A percentile compares a stretch with the other conserved stretches of the same genome.
Conservation (phyloP, 2,329 filamentous ascomycete genomes). For the Xylaria sp. region DNA sequence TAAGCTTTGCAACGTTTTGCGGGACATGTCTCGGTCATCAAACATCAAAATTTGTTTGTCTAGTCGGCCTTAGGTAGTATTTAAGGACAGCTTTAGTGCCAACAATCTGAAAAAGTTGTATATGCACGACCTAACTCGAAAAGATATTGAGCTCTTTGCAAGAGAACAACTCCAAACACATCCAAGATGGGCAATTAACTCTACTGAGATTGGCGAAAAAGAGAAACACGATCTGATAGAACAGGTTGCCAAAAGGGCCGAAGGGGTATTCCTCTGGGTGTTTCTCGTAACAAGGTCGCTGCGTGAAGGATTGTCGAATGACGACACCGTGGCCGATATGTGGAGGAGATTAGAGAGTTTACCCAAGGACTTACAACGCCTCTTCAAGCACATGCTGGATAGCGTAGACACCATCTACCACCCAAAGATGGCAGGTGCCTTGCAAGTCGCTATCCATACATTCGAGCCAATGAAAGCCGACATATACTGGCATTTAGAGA, state of each 20-base stretch:
- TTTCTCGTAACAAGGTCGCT: constrained; percentile 1
- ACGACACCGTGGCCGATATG: constrained; percentile 28
- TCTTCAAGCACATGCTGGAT: constrained; percentile 39
- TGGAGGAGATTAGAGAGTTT: constrained; percentile 6
- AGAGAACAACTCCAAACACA: neutral
- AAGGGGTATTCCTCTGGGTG: constrained; percentile 31
- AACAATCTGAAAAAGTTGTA: neutral
- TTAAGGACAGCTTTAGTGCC: constrained; percentile 17
- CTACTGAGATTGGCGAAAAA: neutral
- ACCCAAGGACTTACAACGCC: constrained; percentile 32
- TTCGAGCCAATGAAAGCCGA: neutral
- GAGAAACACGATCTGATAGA: neutral
- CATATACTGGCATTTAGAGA: neutral
- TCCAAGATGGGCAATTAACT: neutral
- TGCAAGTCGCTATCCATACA: constrained; percentile 1
- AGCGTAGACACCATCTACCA: constrained; percentile 30
- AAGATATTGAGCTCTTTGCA: constrained; percentile 10
- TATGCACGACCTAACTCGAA: constrained; percentile 13
- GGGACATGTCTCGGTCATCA: constrained; percentile 18
- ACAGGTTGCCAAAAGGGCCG: constrained; percentile 2
- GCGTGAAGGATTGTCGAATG: constrained; percentile 38
- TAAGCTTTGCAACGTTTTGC: constrained; percentile 21
- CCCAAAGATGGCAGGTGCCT: neutral
- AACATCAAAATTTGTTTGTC: constrained; percentile 33
- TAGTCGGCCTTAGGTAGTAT: constrained; percentile 33